Evolutionary conservation across 345 rosid species (phyloP).

Genomic region (Populus nigra): DNA sequence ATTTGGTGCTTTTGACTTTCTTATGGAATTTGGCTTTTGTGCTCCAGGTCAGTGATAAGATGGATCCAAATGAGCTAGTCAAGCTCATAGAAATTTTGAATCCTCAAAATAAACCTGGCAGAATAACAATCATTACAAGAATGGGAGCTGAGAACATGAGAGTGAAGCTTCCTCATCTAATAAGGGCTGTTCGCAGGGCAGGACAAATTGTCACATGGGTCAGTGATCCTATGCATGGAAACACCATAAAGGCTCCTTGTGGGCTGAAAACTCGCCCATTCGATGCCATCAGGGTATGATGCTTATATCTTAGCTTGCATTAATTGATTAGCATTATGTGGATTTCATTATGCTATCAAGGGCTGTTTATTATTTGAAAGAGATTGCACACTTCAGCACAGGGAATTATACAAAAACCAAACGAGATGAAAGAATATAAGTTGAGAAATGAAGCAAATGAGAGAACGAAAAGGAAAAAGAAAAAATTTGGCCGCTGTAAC

Average conservation of each 20-base stretch:
- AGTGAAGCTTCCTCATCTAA: constrained; percentile 86
- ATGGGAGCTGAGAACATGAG: constrained; percentile 98
- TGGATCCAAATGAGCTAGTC: constrained; percentile 83
- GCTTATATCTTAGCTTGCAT: not conserved
- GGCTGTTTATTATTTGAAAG: not conserved
- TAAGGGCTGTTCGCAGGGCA: constrained; percentile 70
- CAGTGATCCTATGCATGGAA: constrained; percentile 96
- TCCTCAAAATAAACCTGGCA: constrained; percentile 81
- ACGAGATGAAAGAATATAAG: no score
- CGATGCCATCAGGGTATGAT: constrained; percentile 55
- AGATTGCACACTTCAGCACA: not conserved
- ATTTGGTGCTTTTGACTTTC: not conserved
- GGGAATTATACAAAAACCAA: not conserved
- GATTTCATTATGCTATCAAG: not conserved
- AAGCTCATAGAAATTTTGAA: constrained; percentile 84
- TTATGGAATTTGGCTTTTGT: not conserved
- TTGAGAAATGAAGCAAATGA: not conserved
- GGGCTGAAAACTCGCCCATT: constrained; percentile 95
- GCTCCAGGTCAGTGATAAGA: constrained; percentile 85
- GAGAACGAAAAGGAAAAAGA: no score
- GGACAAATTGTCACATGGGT: constrained; percentile 93
- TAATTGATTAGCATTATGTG: not conserved
- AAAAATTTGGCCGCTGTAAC: no score
- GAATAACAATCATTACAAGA: constrained; percentile 78
- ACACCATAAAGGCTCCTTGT: constrained; percentile 95